phyloP scores from a whole-genome alignment of 192 early-diverging fungal species.

The Cetraspora pellucida region DNA sequence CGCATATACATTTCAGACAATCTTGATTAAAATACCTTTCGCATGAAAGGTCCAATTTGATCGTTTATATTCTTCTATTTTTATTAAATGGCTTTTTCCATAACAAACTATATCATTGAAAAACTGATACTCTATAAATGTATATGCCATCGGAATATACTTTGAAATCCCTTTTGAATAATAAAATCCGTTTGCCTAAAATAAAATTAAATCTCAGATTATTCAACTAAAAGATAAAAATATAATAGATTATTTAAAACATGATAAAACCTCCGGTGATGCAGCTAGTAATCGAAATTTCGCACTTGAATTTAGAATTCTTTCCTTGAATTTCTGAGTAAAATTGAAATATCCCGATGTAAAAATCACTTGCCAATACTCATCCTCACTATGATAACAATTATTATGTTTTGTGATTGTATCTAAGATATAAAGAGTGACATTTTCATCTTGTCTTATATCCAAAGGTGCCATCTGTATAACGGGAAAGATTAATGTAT shows the following conservation, averaged over 20 bases:
- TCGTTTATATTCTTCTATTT: constrained; percentile 77
- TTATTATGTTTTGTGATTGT: constrained; percentile 43
- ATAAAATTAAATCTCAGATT: neutral
- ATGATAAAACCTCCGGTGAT: constrained; percentile 72
- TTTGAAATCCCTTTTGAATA: constrained; percentile 80
- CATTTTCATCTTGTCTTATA: constrained; percentile 76
- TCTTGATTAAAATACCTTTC: constrained; percentile 66
- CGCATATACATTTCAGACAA: neutral
- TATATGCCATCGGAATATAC: constrained; percentile 91
- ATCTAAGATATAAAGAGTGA: constrained; percentile 67
- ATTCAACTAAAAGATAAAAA: neutral
- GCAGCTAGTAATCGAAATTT: constrained; percentile 77
- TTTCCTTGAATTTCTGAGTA: constrained; percentile 63
- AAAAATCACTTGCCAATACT: constrained; percentile 66
- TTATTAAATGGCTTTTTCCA: constrained; percentile 55
- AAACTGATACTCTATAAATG: constrained; percentile 77
- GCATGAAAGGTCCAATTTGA: constrained; percentile 94
- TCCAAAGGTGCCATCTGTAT: constrained; percentile 86
- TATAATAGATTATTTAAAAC: neutral
- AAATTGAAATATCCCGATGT: constrained; percentile 97
- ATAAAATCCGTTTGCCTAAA: constrained; percentile 91
- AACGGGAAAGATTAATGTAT: constrained; percentile 77
- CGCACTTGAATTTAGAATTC: constrained; percentile 61
- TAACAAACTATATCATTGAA: constrained; percentile 51
- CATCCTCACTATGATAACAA: constrained; percentile 16